Evolutionary conservation across 768 basidiomycete genomes (phyloP), one percentile per base, ranked within the genome.

Genomic region (Sarcodon aspratus): DNA sequence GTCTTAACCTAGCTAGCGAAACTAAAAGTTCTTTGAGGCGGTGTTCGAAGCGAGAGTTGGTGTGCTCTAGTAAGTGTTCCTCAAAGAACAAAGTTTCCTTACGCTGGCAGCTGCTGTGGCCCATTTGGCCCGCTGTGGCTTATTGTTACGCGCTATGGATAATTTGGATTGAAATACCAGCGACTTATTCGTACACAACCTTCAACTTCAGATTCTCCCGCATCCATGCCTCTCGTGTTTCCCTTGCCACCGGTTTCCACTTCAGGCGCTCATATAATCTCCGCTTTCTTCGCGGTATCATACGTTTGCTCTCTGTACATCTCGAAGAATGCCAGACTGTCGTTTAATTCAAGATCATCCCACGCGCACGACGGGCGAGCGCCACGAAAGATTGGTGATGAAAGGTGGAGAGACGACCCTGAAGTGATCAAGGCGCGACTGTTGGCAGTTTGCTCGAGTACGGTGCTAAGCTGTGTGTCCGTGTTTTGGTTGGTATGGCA

Each of bases 301-400:
- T 96, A 94, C 57, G 90, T 96, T 46, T 87, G 85, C 10, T 85
- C 85, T 6, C 70, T 95, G 36, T 95, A 95, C 65, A 57, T 89
- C 50, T 80, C 74, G 33, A 85, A 79, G 59, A 69, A 74, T 53
- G 71, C 79, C 9, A 73, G 85, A 38, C 68, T 82, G 32, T 72
- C 69, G 7, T 17, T 17, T 5, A 8, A 9, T 79, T 77, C 60
- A 59, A 70, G 57, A 61, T 32, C 55, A 66, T 44, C 56, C 59
- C 49, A 54, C 49, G 48, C 48, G 48, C 31, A 10, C 42, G 61
- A 52, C 49, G 33, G 46, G 52, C 48, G 48, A 63, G 60, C 35
- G 59, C 54, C 31, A 17, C 55, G 62, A 66, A 63, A 52, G 54
- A 67, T 46, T 55, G 40, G 49, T 27, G 58, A 70, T 40, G 77